These are phyloP conservation scores for Rhodomyrtus psidioides DNA, from an alignment of 441 rosid genomes.

Conservation along the genomic window DNA sequence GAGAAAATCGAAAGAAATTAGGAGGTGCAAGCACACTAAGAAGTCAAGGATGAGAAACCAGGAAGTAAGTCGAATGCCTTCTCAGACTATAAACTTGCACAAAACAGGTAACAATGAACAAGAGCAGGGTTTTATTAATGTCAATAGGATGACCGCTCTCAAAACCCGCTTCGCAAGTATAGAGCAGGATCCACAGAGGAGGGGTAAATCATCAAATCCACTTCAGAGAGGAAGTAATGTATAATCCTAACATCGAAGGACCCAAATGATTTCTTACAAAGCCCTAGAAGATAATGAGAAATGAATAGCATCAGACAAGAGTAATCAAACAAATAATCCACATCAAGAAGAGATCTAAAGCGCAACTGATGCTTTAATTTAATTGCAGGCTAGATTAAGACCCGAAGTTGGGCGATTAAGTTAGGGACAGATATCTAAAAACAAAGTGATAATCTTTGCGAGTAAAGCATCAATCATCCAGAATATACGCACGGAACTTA, in stretches of 20 bases:
- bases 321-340: neutral
- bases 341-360: neutral
- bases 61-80: neutral
- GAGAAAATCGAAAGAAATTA: neutral
- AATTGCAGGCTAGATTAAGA: neutral
- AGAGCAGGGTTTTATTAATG: neutral
- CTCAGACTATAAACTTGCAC: neutral
- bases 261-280: neutral
- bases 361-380: neutral
- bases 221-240: neutral
- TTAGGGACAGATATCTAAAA: neutral
- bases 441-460: neutral
- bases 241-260: neutral
- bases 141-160: neutral
- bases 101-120: neutral
- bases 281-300: neutral
- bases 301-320: neutral
- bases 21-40: neutral
- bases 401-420: neutral
- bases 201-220: neutral
- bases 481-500: neutral
- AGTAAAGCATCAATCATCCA: neutral
- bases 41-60: neutral
- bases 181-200: neutral
- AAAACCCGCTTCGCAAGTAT: neutral